Percentiles rank a stretch among this genome's conserved stretches.
These are phyloP conservation scores for Boletus rubroflammeus DNA, from an alignment of 768 basidiomycete genomes.

Conservation along the genomic window DNA sequence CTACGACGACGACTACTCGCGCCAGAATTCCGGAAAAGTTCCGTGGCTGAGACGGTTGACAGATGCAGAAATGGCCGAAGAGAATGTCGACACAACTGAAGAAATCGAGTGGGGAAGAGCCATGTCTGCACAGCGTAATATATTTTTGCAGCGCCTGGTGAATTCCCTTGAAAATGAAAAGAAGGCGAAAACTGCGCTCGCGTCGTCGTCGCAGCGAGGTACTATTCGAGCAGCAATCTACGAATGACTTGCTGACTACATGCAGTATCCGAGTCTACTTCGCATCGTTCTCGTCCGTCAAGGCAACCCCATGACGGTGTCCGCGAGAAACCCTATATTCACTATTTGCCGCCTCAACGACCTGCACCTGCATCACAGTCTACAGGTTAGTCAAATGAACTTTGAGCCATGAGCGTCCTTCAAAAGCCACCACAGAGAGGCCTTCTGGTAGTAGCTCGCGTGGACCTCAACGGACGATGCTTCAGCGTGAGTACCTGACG, in stretches of 20 bases:
- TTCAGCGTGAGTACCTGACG: conserved; percentile 37
- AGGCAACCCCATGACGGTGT: conserved; percentile 22
- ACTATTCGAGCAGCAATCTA: background rate
- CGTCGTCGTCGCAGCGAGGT: conserved; percentile 32
- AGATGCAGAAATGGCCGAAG: conserved; percentile 49
- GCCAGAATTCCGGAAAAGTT: conserved; percentile 55
- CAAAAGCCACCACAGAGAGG: conserved; percentile 16
- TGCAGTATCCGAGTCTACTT: conserved; percentile 23
- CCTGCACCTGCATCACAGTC: conserved; percentile 11
- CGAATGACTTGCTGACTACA: conserved; percentile 9
- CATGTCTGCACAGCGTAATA: conserved; percentile 70
- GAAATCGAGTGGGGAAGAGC: conserved; percentile 74
- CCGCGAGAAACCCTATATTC: conserved; percentile 34
- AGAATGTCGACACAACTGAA: conserved; percentile 76
- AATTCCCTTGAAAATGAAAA: conserved; percentile 51
- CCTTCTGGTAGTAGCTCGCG: conserved; percentile 9
- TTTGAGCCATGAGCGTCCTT: background rate
- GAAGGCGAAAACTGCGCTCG: conserved; percentile 37
- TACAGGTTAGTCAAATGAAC: conserved; percentile 20
- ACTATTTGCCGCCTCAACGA: conserved; percentile 31
- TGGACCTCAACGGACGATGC: conserved; percentile 39
- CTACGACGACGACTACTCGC: conserved; percentile 66
- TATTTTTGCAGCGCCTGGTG: conserved; percentile 69
- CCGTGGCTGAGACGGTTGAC: conserved; percentile 57
- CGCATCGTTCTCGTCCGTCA: conserved; percentile 25